Base-by-base conservation (phyloP, 768 basidiomycete genomes). In the Naganishia randhawae region DNA sequence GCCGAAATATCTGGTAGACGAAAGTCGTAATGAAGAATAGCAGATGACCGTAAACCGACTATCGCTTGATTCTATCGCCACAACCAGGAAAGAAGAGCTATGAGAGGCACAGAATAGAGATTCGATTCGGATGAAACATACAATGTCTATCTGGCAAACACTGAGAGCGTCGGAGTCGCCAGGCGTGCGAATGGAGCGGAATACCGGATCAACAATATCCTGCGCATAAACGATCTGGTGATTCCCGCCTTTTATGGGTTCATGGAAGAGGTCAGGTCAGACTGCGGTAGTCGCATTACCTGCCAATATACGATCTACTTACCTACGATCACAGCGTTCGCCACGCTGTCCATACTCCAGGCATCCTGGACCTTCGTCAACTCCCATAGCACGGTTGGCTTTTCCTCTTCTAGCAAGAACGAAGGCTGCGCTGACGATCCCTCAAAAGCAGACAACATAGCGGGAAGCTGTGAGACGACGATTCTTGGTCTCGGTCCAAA, bases 381-480 rank as follows among this genome's bases (percentile, higher is more conserved):
- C 22, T 69, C 62, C 51, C 62, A 69, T 14, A 64, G 19, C 6
- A 65, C 50, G 9, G 61, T 69, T 51, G 57, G 52, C 33, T 61
- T 64, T 50, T 48, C 45, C 22, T 51, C 63, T 31, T 37, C 50
- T 4, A 48, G 29, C 14, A 50, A 39, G 63, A 64, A 48, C 16
- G 63, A 27, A 25, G 50, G 50, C n/a, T 31, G 57, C 1, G 57
- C 10, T 25, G 57, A 39, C 19, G 57, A 42, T 13, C 22, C 37
- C 16, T 51, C 63, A 17, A 64, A 64, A 14, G 63, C 42, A 16
- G 42, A 48, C 16, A 64, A 16, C 45, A 64, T 64, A 8, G 39
- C 66, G 9, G 66, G 66, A 9, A 67, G n/a, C 57, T 52, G 68
- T 11, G 61, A 69, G 39, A 69, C 41, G 2, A 69, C 68, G 57